phyloP scores from a whole-genome alignment of 2,329 filamentous ascomycete species.

The Endocalyx cinctus region DNA sequence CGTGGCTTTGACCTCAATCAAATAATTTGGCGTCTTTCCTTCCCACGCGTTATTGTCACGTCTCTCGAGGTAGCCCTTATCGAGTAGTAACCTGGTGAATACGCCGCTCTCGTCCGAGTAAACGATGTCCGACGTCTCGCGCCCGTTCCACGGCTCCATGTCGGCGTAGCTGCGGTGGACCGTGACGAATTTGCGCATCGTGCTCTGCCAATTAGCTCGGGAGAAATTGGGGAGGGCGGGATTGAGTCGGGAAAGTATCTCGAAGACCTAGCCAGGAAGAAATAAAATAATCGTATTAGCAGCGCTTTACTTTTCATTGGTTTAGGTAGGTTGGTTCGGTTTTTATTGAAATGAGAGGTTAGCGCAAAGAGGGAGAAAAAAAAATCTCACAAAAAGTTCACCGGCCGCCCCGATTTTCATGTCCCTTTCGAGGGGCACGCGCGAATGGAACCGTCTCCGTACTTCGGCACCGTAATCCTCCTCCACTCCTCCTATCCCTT shows the following conservation, averaged over 20 bases:
- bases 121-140: constrained; percentile 43
- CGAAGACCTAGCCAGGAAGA: constrained; percentile 35
- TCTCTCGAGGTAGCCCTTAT: constrained; percentile 31
- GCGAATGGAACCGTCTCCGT: neutral
- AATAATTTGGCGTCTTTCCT: constrained; percentile 32
- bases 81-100: constrained; percentile 31
- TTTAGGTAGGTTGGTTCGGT: too few relatives aligned
- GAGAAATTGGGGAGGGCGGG: constrained; percentile 29
- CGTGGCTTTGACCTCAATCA: constrained; percentile 49
- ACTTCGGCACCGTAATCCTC: neutral
- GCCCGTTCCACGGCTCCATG: constrained; percentile 34
- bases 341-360: too few relatives aligned
- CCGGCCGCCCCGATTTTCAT: constrained; percentile 22
- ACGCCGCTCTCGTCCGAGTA: constrained; percentile 33
- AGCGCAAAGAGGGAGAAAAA: neutral
- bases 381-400: constrained; percentile 21
- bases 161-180: constrained; percentile 35
- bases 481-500: neutral
- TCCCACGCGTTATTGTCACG: constrained; percentile 20
- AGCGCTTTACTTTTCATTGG: too few relatives aligned
- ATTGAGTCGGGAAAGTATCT: constrained; percentile 29
- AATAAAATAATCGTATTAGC: too few relatives aligned
- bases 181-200: constrained; percentile 36
- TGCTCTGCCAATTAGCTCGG: constrained; percentile 42
- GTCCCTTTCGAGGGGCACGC: constrained; percentile 14